Conservation (phyloP, 2,329 filamentous ascomycete species). For the Fusarium sp. region DNA sequence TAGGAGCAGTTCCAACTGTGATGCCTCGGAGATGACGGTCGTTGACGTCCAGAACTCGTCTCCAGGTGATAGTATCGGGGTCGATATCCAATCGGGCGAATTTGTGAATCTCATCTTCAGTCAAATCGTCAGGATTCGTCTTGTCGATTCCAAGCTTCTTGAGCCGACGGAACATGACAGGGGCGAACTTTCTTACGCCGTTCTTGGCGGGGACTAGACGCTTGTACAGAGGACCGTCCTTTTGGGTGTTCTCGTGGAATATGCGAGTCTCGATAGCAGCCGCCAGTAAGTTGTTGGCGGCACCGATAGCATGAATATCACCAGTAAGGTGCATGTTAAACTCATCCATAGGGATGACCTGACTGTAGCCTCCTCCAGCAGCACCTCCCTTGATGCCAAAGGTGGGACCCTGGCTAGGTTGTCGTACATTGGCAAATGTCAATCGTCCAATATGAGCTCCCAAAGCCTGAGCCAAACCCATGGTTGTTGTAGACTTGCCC, state of each 20-base stretch:
- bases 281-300: slow-evolving; percentile 95
- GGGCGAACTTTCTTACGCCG: slow-evolving; percentile 86
- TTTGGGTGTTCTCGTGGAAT: slow-evolving; percentile 97
- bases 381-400: slow-evolving; percentile 99
- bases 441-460: slow-evolving; percentile 89
- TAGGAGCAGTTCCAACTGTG: slow-evolving; percentile 87
- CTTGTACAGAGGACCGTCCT: slow-evolving; percentile 87
- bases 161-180: slow-evolving; percentile 91
- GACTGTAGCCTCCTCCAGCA: slow-evolving; percentile 96
- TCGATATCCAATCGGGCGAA: slow-evolving; percentile 98
- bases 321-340: slow-evolving; percentile 98
- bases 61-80: slow-evolving; percentile 96
- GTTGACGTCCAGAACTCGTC: slow-evolving; percentile 95
- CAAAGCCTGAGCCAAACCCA: slow-evolving; percentile 93
- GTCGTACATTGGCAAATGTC: slow-evolving; percentile 95
- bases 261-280: slow-evolving; percentile 98
- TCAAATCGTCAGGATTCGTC: slow-evolving; percentile 91
- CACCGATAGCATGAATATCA: slow-evolving; percentile 97
- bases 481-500: slow-evolving; percentile 97
- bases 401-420: slow-evolving; percentile 96
- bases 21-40: slow-evolving; percentile 92
- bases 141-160: slow-evolving; percentile 97
- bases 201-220: slow-evolving; percentile 91
- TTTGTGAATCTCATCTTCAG: slow-evolving; percentile 85
- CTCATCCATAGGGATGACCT: slow-evolving; percentile 99